Conservation (phyloP, 176 grass and related monocot species). For the Metroxylon sagu region DNA sequence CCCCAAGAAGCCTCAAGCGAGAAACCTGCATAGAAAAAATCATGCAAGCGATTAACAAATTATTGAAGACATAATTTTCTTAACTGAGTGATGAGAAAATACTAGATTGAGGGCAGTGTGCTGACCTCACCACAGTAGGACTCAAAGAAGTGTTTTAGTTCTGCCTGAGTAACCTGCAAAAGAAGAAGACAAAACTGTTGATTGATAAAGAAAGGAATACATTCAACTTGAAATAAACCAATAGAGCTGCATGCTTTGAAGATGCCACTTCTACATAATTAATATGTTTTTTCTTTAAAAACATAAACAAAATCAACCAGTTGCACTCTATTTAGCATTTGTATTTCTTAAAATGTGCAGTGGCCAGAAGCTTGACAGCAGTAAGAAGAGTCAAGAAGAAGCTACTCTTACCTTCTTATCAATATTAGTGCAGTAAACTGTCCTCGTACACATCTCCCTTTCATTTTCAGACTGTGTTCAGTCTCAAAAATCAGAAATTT, state of each 20-base stretch:
- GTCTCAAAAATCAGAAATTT: too few relatives aligned
- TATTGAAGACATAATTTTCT: constrained; percentile 1
- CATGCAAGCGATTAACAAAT: constrained; percentile 5
- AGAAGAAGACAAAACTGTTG: constrained; percentile 13
- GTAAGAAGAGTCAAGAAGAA: not conserved
- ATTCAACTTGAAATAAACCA: too few relatives aligned
- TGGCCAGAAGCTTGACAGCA: too few relatives aligned
- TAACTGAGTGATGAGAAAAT: not conserved
- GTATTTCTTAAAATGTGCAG: too few relatives aligned
- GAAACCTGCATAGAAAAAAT: constrained; percentile 50
- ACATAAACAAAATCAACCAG: too few relatives aligned
- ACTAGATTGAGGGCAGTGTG: not conserved
- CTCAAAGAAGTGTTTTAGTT: constrained; percentile 83
- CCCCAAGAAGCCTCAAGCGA: constrained; percentile 80
- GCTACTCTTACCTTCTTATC: constrained; percentile 67
- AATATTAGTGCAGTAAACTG: constrained; percentile 97
- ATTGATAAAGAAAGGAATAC: not conserved
- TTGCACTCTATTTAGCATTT: too few relatives aligned
- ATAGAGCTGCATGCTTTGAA: too few relatives aligned
- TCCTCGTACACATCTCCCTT: constrained; percentile 86
- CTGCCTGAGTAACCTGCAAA: constrained; percentile 63
- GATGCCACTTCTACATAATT: too few relatives aligned
- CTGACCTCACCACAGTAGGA: constrained; percentile 62
- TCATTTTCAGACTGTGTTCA: constrained; percentile 59
- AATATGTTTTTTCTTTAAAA: too few relatives aligned